A percentile compares a stretch with the other conserved stretches of the same genome.
Conservation (phyloP, 1,284 basidiomycete species). For the Kwoniella shivajii region DNA sequence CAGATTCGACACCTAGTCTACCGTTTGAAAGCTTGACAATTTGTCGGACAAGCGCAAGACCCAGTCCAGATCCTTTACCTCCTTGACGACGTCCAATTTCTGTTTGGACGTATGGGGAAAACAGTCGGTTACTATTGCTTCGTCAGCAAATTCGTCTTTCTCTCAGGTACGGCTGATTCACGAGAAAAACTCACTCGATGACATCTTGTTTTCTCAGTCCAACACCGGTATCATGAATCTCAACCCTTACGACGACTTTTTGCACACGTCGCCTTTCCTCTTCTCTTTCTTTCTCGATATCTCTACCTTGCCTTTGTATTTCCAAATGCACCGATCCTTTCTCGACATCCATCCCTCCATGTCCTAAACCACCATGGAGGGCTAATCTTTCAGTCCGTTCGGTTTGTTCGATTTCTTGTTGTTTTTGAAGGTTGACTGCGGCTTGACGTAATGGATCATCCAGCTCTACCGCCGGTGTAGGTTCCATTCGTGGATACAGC, state of each 20-base stretch:
- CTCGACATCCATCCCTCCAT: conserved; percentile 27
- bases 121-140: conserved; percentile 38
- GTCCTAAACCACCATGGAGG: neutral
- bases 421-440: conserved; percentile 29
- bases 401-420: conserved; percentile 29
- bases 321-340: conserved; percentile 38
- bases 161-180: no score
- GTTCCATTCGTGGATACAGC: conserved; percentile 43
- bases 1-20: conserved; percentile 63
- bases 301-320: conserved; percentile 13
- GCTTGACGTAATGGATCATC: conserved; percentile 38
- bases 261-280: conserved; percentile 24
- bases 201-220: conserved; percentile 74
- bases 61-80: conserved; percentile 86
- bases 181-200: conserved; percentile 61
- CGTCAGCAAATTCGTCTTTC: neutral
- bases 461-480: conserved; percentile 33
- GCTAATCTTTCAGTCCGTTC: conserved; percentile 4
- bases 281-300: conserved; percentile 15
- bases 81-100: conserved; percentile 72
- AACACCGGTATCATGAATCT: conserved; percentile 76
- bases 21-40: conserved; percentile 83
- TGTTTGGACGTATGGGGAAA: conserved; percentile 55
- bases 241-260: conserved; percentile 67
- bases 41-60: conserved; percentile 82